phyloP scores from a whole-genome alignment of 179 eudicot species.

The Patellifolia procumbens region DNA sequence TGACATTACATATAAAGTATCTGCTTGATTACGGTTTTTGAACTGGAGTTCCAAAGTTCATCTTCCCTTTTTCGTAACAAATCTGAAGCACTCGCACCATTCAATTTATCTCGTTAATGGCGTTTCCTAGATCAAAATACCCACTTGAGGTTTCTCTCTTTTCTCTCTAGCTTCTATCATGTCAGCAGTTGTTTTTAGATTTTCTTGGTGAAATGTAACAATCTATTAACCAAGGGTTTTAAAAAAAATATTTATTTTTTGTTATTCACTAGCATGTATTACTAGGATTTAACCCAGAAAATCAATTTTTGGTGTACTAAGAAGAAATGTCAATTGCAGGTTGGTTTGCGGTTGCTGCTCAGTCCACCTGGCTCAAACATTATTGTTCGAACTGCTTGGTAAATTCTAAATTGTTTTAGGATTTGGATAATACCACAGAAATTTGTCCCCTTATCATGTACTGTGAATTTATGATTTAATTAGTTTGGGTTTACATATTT shows the following conservation, averaged over 20 bases:
- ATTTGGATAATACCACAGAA: not conserved
- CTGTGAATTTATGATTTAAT: not conserved
- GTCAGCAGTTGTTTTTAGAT: conserved; percentile 8
- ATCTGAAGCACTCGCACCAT: too few relatives aligned
- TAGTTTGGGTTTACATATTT: not conserved
- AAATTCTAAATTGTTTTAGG: conserved; percentile 17
- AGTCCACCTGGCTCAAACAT: conserved; percentile 77
- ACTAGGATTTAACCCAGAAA: too few relatives aligned
- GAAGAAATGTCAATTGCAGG: conserved; percentile 57
- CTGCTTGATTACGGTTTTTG: too few relatives aligned
- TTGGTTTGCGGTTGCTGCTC: conserved; percentile 78
- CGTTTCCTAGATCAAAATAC: conserved; percentile 30
- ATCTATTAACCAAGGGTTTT: not conserved
- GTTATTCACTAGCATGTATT: not conserved
- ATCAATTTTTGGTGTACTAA: too few relatives aligned
- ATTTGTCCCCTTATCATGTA: not conserved
- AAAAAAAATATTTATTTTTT: not conserved
- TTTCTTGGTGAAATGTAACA: not conserved
- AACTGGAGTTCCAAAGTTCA: too few relatives aligned
- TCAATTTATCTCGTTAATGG: conserved; percentile 16
- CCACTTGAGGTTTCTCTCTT: conserved; percentile 30
- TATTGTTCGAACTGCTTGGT: conserved; percentile 89
- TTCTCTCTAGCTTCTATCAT: not conserved
- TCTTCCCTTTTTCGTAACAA: too few relatives aligned
- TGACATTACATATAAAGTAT: too few relatives aligned